A percentile compares a stretch with the other conserved stretches of the same genome.
These are phyloP conservation scores for Mortierella alpina DNA, from an alignment of 192 early-diverging fungal genomes.

Conservation along the genomic window DNA sequence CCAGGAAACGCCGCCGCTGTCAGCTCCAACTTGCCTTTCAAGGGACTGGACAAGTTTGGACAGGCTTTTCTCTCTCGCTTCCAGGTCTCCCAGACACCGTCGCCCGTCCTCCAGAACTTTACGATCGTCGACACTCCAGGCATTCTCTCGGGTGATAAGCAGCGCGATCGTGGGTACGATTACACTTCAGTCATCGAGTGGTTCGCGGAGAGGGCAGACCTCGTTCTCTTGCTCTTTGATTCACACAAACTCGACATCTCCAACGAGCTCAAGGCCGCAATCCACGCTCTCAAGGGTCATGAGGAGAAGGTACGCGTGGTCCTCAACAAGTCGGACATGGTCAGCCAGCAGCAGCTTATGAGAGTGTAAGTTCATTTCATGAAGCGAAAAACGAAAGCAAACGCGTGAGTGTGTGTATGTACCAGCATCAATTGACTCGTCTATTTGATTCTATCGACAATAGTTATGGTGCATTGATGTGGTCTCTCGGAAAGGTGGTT, in stretches of 20 bases:
- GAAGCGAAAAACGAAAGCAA: not conserved
- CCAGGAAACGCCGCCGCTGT: conserved; percentile 88
- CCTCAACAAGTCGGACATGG: conserved; percentile 87
- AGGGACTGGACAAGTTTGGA: conserved; percentile 79
- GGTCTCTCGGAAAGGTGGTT: conserved; percentile 88
- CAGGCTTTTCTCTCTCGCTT: conserved; percentile 83
- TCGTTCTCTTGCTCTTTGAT: conserved; percentile 86
- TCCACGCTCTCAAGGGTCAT: conserved; percentile 76
- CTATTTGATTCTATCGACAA: not conserved
- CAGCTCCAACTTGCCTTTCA: conserved; percentile 79
- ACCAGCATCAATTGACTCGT: not conserved
- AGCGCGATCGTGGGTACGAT: conserved; percentile 82
- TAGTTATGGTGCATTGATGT: conserved; percentile 89
- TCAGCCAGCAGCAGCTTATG: conserved; percentile 87
- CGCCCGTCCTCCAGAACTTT: conserved; percentile 79
- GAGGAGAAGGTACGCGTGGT: conserved; percentile 87
- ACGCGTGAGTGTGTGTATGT: not conserved
- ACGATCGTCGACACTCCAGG: conserved; percentile 89
- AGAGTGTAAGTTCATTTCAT: conserved; percentile 67
- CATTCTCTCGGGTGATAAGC: conserved; percentile 84
- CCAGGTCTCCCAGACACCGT: conserved; percentile 83
- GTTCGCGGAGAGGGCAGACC: conserved; percentile 87
- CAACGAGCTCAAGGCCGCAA: conserved; percentile 85
- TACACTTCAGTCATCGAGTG: conserved; percentile 83
- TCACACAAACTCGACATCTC: conserved; percentile 88